Evolutionary conservation across 495 filamentous ascomycete species (phyloP).

Genomic region (Aspergillus avenaceus): DNA sequence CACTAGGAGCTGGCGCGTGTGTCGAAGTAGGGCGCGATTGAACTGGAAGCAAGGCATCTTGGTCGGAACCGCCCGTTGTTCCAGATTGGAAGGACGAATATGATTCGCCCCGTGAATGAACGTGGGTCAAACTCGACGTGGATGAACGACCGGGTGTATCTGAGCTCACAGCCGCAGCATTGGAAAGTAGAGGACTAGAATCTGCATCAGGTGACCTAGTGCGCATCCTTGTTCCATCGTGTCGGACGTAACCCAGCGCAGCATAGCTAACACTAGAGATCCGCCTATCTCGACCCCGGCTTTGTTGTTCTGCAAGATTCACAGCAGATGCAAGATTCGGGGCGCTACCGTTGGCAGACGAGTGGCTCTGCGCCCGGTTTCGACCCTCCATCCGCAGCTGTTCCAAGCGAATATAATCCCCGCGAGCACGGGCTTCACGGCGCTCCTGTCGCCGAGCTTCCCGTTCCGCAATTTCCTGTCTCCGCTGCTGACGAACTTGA

Average conservation of each 20-base stretch:
- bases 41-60: conserved; percentile 22
- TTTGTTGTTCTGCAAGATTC: conserved; percentile 60
- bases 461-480: conserved; percentile 70
- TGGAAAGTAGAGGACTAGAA: conserved; percentile 64
- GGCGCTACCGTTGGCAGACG: conserved; percentile 27
- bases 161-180: conserved; percentile 57
- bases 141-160: conserved; percentile 18
- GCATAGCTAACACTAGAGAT: conserved; percentile 84
- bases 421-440: conserved; percentile 64
- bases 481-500: conserved; percentile 77
- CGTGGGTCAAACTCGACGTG: conserved; percentile 20
- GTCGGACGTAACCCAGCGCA: conserved; percentile 77
- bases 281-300: conserved; percentile 64
- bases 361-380: conserved; percentile 22
- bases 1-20: conserved; percentile 17
- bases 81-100: conserved; percentile 31
- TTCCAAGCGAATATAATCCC: conserved; percentile 60
- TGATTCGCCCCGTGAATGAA: conserved; percentile 31
- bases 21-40: conserved; percentile 21
- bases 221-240: conserved; percentile 83
- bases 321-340: conserved; percentile 24
- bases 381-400: conserved; percentile 49
- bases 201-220: conserved; percentile 79
- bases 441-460: conserved; percentile 65
- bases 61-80: conserved; percentile 22